phyloP scores from a whole-genome alignment of 2,329 filamentous ascomycete species.

The Epichloe brachyelytri region DNA sequence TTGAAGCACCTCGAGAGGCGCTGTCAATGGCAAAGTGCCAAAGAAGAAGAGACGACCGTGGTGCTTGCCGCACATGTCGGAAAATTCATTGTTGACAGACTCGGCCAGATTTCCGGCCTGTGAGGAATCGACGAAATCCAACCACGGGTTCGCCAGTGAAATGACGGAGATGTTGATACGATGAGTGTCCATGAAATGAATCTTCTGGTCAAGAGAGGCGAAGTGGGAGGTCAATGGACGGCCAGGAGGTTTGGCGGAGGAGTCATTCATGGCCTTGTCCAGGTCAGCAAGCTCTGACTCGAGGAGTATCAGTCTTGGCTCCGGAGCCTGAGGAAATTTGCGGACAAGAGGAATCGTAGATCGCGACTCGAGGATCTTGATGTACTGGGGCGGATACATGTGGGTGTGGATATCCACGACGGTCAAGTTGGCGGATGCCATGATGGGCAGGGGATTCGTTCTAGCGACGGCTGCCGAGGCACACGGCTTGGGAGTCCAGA shows the following conservation, averaged over 20 bases:
- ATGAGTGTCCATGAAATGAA: constrained; percentile 80
- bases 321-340: constrained; percentile 41
- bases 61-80: constrained; percentile 53
- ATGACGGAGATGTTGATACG: constrained; percentile 72
- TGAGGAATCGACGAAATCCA: constrained; percentile 60
- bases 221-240: constrained; percentile 76
- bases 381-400: constrained; percentile 54
- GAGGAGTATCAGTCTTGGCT: constrained; percentile 55
- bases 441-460: constrained; percentile 7
- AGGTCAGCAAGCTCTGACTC: constrained; percentile 34
- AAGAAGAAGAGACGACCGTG: constrained; percentile 69
- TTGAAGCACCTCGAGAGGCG: constrained; percentile 46
- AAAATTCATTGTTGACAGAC: constrained; percentile 66
- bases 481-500: background rate
- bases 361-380: constrained; percentile 46
- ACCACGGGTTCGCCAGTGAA: constrained; percentile 85
- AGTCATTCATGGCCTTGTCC: constrained; percentile 39
- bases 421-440: constrained; percentile 20
- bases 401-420: constrained; percentile 58
- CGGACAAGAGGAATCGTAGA: constrained; percentile 57
- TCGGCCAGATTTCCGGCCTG: constrained; percentile 51
- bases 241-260: constrained; percentile 49
- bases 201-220: constrained; percentile 65
- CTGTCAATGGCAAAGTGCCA: constrained; percentile 66
- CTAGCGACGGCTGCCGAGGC: background rate